phyloP scores from a whole-genome alignment of 1,284 basidiomycete species.

The Hemileia vastatrix region DNA sequence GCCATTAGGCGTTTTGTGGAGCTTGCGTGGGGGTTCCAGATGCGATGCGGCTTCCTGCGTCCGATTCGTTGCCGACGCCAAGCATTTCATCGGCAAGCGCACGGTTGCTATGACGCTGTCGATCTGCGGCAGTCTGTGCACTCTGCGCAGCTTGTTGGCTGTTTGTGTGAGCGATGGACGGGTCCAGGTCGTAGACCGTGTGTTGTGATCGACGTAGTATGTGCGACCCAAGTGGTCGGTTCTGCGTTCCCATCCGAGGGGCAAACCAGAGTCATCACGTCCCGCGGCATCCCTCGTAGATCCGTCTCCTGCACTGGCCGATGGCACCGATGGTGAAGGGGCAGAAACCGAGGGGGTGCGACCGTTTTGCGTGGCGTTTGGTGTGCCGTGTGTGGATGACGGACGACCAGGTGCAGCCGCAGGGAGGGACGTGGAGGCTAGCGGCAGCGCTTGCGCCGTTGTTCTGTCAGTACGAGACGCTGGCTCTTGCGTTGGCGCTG shows the following conservation, averaged over 20 bases:
- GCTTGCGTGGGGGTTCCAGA: slow-evolving; percentile 45
- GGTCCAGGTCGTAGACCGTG: slow-evolving; percentile 88
- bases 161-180: too few species aligned
- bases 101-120: slow-evolving; percentile 65
- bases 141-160: slow-evolving; percentile 49
- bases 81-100: slow-evolving; percentile 69
- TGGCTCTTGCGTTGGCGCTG: too few species aligned
- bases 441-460: too few species aligned
- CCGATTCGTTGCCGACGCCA: too few species aligned
- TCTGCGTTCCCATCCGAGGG: slow-evolving; percentile 84
- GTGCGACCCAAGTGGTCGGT: slow-evolving; percentile 74
- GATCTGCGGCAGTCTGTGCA: slow-evolving; percentile 55
- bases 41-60: too few species aligned
- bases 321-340: slow-evolving; percentile 44
- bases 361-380: slow-evolving; percentile 46
- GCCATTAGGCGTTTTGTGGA: slow-evolving; percentile 48
- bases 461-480: slow-evolving; percentile 40
- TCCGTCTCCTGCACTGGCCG: slow-evolving; percentile 55
- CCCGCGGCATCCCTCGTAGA: slow-evolving; percentile 75
- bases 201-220: slow-evolving; percentile 83
- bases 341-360: too few species aligned
- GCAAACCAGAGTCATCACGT: slow-evolving; percentile 64
- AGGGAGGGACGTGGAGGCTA: too few species aligned
- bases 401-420: too few species aligned
- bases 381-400: slow-evolving; percentile 46